Conservation (phyloP, 1,139 yeast species). For the Blastobotrys serpentis region DNA sequence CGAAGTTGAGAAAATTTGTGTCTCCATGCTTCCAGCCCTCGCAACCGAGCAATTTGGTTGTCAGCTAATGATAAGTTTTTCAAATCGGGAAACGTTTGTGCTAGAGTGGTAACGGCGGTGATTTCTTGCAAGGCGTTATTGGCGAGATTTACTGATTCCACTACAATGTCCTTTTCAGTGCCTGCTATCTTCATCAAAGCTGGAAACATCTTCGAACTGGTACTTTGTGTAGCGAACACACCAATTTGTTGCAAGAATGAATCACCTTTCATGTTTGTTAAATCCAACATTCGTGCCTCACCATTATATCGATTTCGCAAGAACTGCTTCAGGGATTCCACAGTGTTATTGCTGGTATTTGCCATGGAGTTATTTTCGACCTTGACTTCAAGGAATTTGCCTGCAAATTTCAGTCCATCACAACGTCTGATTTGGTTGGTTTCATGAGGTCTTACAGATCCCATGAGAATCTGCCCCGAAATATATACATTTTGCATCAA, state of each 20-base stretch:
- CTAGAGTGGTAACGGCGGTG: constrained; percentile 59
- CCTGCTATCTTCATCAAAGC: constrained; percentile 85
- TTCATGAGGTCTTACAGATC: constrained; percentile 57
- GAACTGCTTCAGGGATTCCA: constrained; percentile 61
- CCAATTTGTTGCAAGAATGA: constrained; percentile 61
- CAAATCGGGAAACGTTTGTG: constrained; percentile 71
- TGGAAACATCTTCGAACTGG: constrained; percentile 78
- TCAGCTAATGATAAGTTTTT: constrained; percentile 77
- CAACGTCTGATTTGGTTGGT: constrained; percentile 60
- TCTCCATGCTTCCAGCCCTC: constrained; percentile 71
- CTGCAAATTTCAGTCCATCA: constrained; percentile 82
- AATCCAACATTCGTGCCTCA: constrained; percentile 62
- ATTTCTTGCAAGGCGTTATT: constrained; percentile 67
- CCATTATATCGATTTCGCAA: constrained; percentile 67
- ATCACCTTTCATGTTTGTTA: constrained; percentile 68
- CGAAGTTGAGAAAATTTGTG: constrained; percentile 70
- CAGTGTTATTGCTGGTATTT: constrained; percentile 38
- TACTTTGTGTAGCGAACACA: constrained; percentile 55
- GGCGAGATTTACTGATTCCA: constrained; percentile 76
- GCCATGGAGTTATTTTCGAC: constrained; percentile 10
- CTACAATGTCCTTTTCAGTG: constrained; percentile 48
- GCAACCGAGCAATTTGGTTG: constrained; percentile 60
- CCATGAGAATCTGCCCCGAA: constrained; percentile 50
- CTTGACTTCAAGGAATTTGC: constrained; percentile 50
- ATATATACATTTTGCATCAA: constrained; percentile 51